Conservation (phyloP, 2,329 filamentous ascomycete genomes). For the Botryotinia narcissicola region DNA sequence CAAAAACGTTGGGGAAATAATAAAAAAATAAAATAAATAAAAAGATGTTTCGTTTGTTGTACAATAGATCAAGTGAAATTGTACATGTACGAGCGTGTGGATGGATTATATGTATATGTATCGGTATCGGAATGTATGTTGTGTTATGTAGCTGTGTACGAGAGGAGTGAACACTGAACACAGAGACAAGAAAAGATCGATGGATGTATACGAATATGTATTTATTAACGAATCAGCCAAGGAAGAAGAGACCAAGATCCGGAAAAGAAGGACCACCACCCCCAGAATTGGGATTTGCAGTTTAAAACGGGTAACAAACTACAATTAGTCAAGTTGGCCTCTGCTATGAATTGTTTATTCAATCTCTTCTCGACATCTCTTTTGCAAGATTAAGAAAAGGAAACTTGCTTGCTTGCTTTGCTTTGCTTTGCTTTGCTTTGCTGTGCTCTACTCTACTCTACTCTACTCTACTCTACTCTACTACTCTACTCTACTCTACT, state of each 20-base stretch:
- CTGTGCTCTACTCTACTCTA: background rate
- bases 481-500: background rate
- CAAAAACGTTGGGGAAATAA: background rate
- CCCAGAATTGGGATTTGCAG: conserved; percentile 14
- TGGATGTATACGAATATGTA: background rate
- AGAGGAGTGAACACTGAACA: background rate
- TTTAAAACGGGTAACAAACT: background rate
- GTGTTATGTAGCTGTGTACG: background rate
- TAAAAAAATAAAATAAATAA: background rate
- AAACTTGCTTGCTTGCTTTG: background rate
- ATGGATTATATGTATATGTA: background rate
- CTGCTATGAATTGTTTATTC: background rate
- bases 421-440: background rate
- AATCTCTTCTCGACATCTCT: background rate
- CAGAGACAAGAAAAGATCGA: background rate
- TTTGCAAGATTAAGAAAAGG: background rate
- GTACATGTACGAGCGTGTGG: conserved; percentile 6
- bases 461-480: no score
- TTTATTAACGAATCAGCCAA: background rate
- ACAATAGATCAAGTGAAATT: background rate
- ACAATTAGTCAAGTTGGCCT: background rate
- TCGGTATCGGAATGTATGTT: no score
- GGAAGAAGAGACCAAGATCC: background rate
- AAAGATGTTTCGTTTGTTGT: background rate
- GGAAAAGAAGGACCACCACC: background rate